A percentile compares a stretch with the other conserved stretches of the same genome.
Evolutionary conservation across 2,329 filamentous ascomycete genomes (phyloP).

Genomic region (Chrysoporthe deuterocubensis): DNA sequence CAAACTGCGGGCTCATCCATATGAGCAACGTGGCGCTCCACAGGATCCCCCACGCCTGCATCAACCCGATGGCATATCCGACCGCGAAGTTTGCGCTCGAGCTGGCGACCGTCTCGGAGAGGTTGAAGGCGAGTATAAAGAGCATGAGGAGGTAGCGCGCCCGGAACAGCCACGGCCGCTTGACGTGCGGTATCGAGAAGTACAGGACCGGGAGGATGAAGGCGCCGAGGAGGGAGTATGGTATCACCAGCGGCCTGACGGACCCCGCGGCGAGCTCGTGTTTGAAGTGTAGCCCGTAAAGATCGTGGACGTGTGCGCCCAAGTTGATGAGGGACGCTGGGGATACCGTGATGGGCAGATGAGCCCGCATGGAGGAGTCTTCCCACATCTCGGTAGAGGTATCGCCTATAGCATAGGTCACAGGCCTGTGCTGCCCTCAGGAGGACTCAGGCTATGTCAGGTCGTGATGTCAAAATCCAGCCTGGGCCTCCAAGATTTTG

Average conservation of each 20-base stretch:
- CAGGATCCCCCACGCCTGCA: conserved; percentile 55
- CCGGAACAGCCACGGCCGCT: conserved; percentile 53
- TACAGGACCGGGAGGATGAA: conserved; percentile 58
- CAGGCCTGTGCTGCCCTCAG: no score
- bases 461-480: not conserved
- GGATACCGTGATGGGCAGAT: conserved; percentile 12
- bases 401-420: no score
- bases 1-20: conserved; percentile 60
- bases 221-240: conserved; percentile 52
- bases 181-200: conserved; percentile 58
- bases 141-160: conserved; percentile 55
- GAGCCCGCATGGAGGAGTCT: conserved; percentile 3
- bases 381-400: conserved; percentile 15
- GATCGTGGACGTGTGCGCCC: conserved; percentile 15
- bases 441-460: not conserved
- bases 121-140: conserved; percentile 48
- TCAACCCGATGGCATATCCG: conserved; percentile 55
- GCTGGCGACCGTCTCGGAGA: conserved; percentile 44
- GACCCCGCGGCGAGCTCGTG: conserved; percentile 43
- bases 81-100: conserved; percentile 57
- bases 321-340: conserved; percentile 17
- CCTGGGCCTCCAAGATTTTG: not conserved
- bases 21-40: conserved; percentile 55
- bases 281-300: conserved; percentile 32
- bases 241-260: conserved; percentile 55